phyloP scores from a whole-genome alignment of 2,329 filamentous ascomycete genomes.

The Xylaria digitata region DNA sequence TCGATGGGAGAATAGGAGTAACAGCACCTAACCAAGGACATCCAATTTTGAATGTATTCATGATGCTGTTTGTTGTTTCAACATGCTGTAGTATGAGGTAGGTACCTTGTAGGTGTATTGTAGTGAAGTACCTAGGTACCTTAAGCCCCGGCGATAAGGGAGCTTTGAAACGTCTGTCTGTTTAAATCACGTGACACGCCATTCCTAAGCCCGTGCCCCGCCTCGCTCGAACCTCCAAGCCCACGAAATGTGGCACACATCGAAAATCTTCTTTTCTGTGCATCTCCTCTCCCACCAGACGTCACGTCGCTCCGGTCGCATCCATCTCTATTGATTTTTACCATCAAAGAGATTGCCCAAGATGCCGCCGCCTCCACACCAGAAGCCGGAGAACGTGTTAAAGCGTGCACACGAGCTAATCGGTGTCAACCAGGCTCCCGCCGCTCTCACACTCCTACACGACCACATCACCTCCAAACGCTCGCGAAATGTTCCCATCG shows the following conservation, averaged over 20 bases:
- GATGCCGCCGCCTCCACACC: constrained; percentile 94
- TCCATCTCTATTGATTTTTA: constrained; percentile 44
- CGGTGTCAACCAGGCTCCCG: constrained; percentile 91
- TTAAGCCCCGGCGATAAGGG: too few species aligned
- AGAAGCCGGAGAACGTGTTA: constrained; percentile 98
- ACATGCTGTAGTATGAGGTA: too few species aligned
- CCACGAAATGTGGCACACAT: constrained; percentile 51
- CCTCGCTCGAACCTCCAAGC: constrained; percentile 47
- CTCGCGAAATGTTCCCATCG: constrained; percentile 96
- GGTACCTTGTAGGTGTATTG: too few species aligned
- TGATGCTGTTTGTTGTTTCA: too few species aligned
- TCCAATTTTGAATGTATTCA: too few species aligned
- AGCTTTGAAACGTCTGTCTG: not conserved
- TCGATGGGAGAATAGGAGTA: too few species aligned
- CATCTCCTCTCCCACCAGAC: constrained; percentile 38
- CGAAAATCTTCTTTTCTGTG: constrained; percentile 48
- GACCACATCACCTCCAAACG: constrained; percentile 99
- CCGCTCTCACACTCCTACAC: constrained; percentile 93
- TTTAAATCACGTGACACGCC: constrained; percentile 41
- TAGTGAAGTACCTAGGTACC: too few species aligned
- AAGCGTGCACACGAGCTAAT: constrained; percentile 99
- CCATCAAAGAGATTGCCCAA: constrained; percentile 50
- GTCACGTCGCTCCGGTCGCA: constrained; percentile 41
- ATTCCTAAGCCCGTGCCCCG: constrained; percentile 43
- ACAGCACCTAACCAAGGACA: too few species aligned